A percentile compares a stretch with the other conserved stretches of the same genome.
These are phyloP conservation scores for Pseudotsuga menziesii DNA, from an alignment of 75 land plant genomes.

Conservation along the genomic window DNA sequence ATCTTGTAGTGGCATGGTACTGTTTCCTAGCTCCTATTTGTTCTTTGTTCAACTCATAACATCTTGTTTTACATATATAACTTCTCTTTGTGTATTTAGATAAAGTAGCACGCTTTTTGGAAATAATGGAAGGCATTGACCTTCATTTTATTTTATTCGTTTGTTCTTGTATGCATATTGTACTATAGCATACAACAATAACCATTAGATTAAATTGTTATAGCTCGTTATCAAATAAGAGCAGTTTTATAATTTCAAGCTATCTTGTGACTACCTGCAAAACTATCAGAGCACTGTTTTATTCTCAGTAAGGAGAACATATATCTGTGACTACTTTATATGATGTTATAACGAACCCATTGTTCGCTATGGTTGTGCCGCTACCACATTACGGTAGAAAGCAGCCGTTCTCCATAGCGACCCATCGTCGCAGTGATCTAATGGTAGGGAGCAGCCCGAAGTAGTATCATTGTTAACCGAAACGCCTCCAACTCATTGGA, in stretches of 20 bases:
- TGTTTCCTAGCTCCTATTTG: not conserved
- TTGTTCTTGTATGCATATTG: not conserved
- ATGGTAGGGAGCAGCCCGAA: no score
- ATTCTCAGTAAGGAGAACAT: not conserved
- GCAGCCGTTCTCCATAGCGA: no score
- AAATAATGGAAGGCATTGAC: not conserved
- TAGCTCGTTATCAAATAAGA: not conserved
- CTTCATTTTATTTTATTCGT: not conserved
- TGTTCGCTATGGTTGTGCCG: no score
- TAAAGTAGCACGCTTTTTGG: not conserved
- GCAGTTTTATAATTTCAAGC: not conserved
- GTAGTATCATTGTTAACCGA: no score
- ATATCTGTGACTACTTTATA: no score
- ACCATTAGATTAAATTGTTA: not conserved
- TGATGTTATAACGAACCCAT: no score
- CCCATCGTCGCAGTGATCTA: no score
- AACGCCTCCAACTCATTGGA: no score
- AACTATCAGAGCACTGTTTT: not conserved
- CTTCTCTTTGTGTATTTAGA: no score
- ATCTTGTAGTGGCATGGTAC: slow-evolving; percentile 37
- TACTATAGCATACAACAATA: not conserved
- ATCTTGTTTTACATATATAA: not conserved
- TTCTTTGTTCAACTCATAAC: not conserved
- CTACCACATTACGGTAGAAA: no score
- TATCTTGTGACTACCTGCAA: not conserved